Conservation (phyloP, 1,284 basidiomycete species). For the Malassezia arunalokei region DNA sequence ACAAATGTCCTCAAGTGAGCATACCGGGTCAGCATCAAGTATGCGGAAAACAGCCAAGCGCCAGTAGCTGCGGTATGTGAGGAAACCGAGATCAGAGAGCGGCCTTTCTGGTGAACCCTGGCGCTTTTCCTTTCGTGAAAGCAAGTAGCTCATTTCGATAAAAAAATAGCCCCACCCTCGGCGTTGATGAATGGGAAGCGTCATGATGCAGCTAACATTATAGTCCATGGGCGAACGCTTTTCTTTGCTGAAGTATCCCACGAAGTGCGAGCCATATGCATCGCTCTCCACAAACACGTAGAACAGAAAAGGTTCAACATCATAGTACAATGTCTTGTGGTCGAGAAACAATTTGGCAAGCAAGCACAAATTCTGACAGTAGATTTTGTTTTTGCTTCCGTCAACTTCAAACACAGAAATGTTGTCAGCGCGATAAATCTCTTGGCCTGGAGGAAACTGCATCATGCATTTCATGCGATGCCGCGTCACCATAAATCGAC, state of each 20-base stretch:
- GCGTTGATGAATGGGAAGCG: constrained; percentile 82
- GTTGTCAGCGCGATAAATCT: constrained; percentile 81
- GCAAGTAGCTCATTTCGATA: constrained; percentile 75
- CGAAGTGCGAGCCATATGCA: constrained; percentile 78
- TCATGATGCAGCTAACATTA: constrained; percentile 99
- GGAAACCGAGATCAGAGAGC: constrained; percentile 79
- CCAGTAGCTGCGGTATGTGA: constrained; percentile 94
- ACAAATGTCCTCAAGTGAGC: constrained; percentile 73
- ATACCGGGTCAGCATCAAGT: constrained; percentile 55
- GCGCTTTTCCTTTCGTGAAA: constrained; percentile 91
- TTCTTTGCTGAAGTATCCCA: constrained; percentile 98
- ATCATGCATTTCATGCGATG: constrained; percentile 86
- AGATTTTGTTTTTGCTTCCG: constrained; percentile 95
- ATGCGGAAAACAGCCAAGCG: constrained; percentile 76
- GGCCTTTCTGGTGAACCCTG: constrained; percentile 98
- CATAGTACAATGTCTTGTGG: constrained; percentile 98
- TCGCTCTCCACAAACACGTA: constrained; percentile 92
- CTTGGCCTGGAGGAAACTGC: constrained; percentile 89
- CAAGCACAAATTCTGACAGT: constrained; percentile 97
- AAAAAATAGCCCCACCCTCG: constrained; percentile 81
- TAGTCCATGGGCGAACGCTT: constrained; percentile 80
- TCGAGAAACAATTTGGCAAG: constrained; percentile 99
- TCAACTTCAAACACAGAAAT: constrained; percentile 96
- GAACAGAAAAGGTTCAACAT: constrained; percentile 97
- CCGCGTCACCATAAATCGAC: constrained; percentile 69